Evolutionary conservation across 1,139 yeast species (phyloP).

Genomic region (Pichia terricola): DNA sequence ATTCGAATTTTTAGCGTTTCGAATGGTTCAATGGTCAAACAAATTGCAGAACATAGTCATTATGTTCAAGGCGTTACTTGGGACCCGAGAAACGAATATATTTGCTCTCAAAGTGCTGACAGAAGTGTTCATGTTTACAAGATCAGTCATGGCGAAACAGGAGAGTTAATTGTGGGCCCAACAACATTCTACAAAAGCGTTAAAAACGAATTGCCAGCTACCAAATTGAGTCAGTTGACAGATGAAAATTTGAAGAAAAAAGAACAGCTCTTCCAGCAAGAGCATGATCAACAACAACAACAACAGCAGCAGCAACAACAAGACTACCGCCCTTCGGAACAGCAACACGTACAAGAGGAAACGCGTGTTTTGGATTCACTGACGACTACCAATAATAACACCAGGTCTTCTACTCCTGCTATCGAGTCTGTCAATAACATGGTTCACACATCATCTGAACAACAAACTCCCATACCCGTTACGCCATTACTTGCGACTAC

Average conservation of each 20-base stretch:
- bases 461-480: no score
- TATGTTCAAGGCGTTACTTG: slow-evolving; percentile 93
- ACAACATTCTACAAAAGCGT: slow-evolving; percentile 34
- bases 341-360: no score
- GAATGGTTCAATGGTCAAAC: slow-evolving; percentile 51
- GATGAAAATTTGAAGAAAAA: slow-evolving; percentile 2
- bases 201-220: slow-evolving; percentile 35
- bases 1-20: slow-evolving; percentile 56
- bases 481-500: no score
- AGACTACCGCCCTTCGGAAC: no score
- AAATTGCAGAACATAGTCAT: slow-evolving; percentile 68
- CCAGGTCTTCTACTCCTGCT: no score
- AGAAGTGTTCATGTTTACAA: slow-evolving; percentile 64
- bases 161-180: slow-evolving; percentile 28
- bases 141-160: slow-evolving; percentile 18
- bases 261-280: neutral
- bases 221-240: slow-evolving; percentile 2
- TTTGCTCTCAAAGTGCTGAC: slow-evolving; percentile 89
- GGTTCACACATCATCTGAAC: no score
- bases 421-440: no score
- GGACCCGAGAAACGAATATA: slow-evolving; percentile 75
- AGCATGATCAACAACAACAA: neutral
- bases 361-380: no score
- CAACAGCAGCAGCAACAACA: neutral
- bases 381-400: no score